These are phyloP conservation scores for Bruguiera parviflora DNA, from an alignment of 345 rosid species.

Conservation along the genomic window DNA sequence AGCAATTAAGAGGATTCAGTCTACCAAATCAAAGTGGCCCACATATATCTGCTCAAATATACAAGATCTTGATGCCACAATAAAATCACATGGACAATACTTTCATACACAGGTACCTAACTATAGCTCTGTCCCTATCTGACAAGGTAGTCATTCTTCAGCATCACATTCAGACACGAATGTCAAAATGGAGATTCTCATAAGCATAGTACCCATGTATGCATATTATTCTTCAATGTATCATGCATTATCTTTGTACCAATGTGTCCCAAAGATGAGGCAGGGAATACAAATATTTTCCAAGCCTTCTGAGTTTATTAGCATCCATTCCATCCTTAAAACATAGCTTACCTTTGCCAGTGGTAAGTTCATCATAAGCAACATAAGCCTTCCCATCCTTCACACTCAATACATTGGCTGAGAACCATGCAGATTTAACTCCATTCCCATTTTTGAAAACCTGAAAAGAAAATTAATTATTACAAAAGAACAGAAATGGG, in stretches of 20 bases:
- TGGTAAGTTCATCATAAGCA: slow-evolving; percentile 56
- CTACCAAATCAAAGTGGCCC: neutral
- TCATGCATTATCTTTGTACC: neutral
- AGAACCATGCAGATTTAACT: slow-evolving; percentile 73
- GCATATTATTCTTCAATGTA: neutral
- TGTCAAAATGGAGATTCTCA: neutral
- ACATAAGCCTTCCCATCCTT: slow-evolving; percentile 80
- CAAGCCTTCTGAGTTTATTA: slow-evolving; percentile 1
- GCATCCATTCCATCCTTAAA: neutral
- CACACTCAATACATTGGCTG: slow-evolving; percentile 64
- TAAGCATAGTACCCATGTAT: neutral
- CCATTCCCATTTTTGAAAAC: slow-evolving; percentile 74
- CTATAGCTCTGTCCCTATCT: no score
- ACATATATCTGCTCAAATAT: neutral
- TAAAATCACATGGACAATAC: no score
- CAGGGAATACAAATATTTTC: neutral
- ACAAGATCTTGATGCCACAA: no score
- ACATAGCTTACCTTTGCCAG: slow-evolving; percentile 55
- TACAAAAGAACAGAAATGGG: neutral
- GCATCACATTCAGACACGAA: neutral
- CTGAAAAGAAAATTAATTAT: slow-evolving; percentile 24
- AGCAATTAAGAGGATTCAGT: neutral
- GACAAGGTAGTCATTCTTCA: no score
- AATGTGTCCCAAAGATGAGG: neutral
- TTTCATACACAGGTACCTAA: no score